A percentile compares a stretch with the other conserved stretches of the same genome.
Conservation (phyloP, 495 filamentous ascomycete species). For the Massariosphaeria phaeospora region DNA sequence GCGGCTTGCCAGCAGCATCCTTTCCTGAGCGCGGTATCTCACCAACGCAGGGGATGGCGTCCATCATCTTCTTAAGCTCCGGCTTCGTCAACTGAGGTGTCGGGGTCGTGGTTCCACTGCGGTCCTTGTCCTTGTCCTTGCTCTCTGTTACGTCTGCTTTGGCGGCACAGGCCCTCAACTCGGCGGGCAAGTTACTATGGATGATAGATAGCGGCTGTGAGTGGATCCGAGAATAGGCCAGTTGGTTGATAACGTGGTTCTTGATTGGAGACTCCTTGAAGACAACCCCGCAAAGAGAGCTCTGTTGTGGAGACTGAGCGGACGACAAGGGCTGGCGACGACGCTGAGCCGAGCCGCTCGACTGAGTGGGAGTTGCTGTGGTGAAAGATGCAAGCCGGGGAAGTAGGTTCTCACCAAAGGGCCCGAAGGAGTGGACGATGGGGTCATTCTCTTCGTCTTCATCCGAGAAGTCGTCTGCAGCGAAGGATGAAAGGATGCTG, state of each 20-base stretch:
- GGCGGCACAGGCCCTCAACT: conserved; percentile 44
- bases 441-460: conserved; percentile 91
- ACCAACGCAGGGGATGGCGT: conserved; percentile 69
- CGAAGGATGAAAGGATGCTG: conserved; percentile 18
- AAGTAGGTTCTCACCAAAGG: conserved; percentile 76
- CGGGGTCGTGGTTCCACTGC: conserved; percentile 5
- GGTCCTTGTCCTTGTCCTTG: neutral
- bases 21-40: conserved; percentile 88
- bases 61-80: conserved; percentile 64
- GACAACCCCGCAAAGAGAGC: conserved; percentile 8
- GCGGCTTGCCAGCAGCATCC: conserved; percentile 86
- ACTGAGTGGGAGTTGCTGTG: conserved; percentile 49
- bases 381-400: conserved; percentile 72
- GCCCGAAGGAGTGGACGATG: conserved; percentile 82
- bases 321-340: conserved; percentile 12
- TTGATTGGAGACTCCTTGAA: conserved; percentile 39
- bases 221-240: conserved; percentile 93
- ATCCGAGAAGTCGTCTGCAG: conserved; percentile 59
- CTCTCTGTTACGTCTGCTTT: neutral
- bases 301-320: conserved; percentile 21
- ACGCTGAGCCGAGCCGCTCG: conserved; percentile 13
- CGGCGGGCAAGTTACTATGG: conserved; percentile 72
- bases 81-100: conserved; percentile 21
- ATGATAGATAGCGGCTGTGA: conserved; percentile 87
- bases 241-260: conserved; percentile 85